These are phyloP conservation scores for Leccinum aurantiacum DNA, from an alignment of 768 basidiomycete species.

Conservation along the genomic window DNA sequence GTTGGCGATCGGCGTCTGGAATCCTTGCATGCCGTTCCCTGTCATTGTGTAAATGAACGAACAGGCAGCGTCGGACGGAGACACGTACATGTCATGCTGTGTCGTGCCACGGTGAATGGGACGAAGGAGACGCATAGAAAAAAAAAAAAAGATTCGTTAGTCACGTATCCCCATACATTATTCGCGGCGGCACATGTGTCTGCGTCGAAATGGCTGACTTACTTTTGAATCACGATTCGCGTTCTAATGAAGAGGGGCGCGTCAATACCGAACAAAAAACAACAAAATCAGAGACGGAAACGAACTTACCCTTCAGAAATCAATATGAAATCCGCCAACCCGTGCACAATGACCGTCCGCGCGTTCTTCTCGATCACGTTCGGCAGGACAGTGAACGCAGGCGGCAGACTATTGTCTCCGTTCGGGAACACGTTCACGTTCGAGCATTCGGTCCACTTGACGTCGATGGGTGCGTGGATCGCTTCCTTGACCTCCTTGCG, in stretches of 20 bases:
- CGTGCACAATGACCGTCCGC: conserved; percentile 68
- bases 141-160: background rate
- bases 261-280: background rate
- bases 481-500: conserved; percentile 59
- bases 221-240: conserved; percentile 67
- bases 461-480: conserved; percentile 66
- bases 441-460: conserved; percentile 61
- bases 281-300: background rate
- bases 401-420: conserved; percentile 60
- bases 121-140: background rate
- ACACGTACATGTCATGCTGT: background rate
- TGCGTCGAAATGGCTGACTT: conserved; percentile 18
- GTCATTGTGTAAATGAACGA: background rate
- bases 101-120: conserved; percentile 6
- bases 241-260: conserved; percentile 16
- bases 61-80: background rate
- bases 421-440: conserved; percentile 57
- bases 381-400: conserved; percentile 65
- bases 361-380: conserved; percentile 75
- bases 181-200: background rate
- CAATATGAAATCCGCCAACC: conserved; percentile 69
- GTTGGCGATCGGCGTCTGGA: conserved; percentile 63
- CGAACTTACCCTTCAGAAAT: conserved; percentile 67
- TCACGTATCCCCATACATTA: background rate
- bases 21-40: conserved; percentile 49